Percentiles rank a stretch among this genome's conserved stretches.
Evolutionary conservation across 768 basidiomycete species (phyloP).

Genomic region (Holtermanniella nyarrowii): DNA sequence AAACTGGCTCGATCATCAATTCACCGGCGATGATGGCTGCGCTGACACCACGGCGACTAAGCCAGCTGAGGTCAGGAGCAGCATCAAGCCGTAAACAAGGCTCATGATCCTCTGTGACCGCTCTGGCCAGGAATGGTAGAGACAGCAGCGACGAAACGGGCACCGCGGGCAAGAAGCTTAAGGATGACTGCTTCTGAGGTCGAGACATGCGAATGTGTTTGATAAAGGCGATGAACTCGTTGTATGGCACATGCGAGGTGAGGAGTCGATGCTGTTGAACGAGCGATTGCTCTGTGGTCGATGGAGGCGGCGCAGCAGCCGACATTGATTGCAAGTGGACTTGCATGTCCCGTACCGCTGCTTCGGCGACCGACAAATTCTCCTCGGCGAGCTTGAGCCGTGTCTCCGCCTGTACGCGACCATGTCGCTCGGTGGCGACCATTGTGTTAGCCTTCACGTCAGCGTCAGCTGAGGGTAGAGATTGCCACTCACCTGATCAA

Average conservation of each 20-base stretch:
- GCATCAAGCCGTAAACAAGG: slow-evolving; percentile 83
- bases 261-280: slow-evolving; percentile 1
- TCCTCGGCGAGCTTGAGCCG: slow-evolving; percentile 67
- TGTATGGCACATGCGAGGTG: slow-evolving; percentile 62
- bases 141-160: slow-evolving; percentile 60
- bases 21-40: slow-evolving; percentile 78
- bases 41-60: slow-evolving; percentile 74
- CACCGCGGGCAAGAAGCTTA: slow-evolving; percentile 47
- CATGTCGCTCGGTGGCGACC: slow-evolving; percentile 85
- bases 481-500: slow-evolving; percentile 46
- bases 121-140: slow-evolving; percentile 65
- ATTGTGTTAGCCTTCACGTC: slow-evolving; percentile 74
- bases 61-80: slow-evolving; percentile 89
- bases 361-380: slow-evolving; percentile 72
- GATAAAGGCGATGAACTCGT: slow-evolving; percentile 69
- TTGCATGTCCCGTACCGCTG: slow-evolving; percentile 74
- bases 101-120: slow-evolving; percentile 78
- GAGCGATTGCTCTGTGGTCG: not conserved
- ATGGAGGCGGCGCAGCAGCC: slow-evolving; percentile 6
- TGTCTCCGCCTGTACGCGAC: slow-evolving; percentile 57
- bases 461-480: not conserved
- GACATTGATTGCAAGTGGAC: slow-evolving; percentile 65
- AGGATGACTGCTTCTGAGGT: slow-evolving; percentile 45
- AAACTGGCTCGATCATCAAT: slow-evolving; percentile 76
- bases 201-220: slow-evolving; percentile 64